Base-by-base conservation (phyloP, 192 early-diverging fungal species). In the Martensiomyces pterosporus region DNA sequence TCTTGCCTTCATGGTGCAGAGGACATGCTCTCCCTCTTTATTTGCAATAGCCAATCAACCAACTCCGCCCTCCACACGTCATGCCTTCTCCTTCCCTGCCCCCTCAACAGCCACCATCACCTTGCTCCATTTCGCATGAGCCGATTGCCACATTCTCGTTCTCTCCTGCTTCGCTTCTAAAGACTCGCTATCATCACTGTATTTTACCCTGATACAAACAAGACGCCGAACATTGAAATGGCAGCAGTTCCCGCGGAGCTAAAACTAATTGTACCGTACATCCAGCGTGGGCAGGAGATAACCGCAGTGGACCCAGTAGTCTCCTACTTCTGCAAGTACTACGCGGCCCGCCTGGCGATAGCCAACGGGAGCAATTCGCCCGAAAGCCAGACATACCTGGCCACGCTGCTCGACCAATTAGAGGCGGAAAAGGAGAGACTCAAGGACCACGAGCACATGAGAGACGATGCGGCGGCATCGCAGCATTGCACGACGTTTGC, bases 401-500 rank as follows among this genome's bases (percentile, higher is more conserved):
- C 76, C 0, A 52, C 53, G 1, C 64, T 97, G 3, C 64, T 99
- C 47, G 86, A 91, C 64, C 61, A 77, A 4, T 57, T 99, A n/a
- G 96, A 97, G 65, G 42, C 72, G 51, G 84, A 86, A 56, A 90
- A 91, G 57, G 78, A 67, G n/a, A 48, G 64, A 13, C 60, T 94
- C 7, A 61, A 51, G 0, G 71, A 68, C 0, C 77, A 85, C 43
- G 84, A 88, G 34, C 81, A 82, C 14, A 84, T 97, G 35, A 73
- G 73, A 3, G 79, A 89, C 57, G 89, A 98, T 27, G 34, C 73
- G 0, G 83, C 85, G 2, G 94, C 88, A 1, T 79, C 82, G 29
- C 83, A 82, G 4, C 87, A 97, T 29, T 76, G 94, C 23, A 86
- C 90, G n/a, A 81, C 82, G 55, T 97, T 99, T 79, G 94, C 85